Percentiles rank a stretch among this genome's conserved stretches.
phyloP scores from a whole-genome alignment of 1,284 basidiomycete species.

The Crucibulum cyathiforme region DNA sequence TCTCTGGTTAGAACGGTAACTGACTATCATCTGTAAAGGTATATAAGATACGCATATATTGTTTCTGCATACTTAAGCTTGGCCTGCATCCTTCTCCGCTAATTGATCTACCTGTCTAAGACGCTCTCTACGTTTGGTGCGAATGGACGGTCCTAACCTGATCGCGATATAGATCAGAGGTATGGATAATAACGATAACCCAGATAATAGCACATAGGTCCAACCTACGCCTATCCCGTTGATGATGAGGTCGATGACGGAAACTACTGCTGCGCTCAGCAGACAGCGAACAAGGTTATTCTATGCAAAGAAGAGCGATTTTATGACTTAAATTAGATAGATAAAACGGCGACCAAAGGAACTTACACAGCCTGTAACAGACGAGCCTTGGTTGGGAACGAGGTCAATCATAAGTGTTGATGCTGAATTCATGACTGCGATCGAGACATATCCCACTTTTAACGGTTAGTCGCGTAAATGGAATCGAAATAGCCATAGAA shows the following conservation, averaged over 20 bases:
- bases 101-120: neutral
- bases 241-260: conserved; percentile 52
- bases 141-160: conserved; percentile 44
- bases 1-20: too few relatives aligned
- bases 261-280: conserved; percentile 52
- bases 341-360: neutral
- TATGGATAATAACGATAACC: conserved; percentile 41
- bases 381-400: conserved; percentile 41
- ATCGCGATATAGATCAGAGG: conserved; percentile 47
- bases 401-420: conserved; percentile 51
- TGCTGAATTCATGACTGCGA: conserved; percentile 38
- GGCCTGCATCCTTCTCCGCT: neutral
- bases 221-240: conserved; percentile 52
- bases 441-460: conserved; percentile 55
- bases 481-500: conserved; percentile 1
- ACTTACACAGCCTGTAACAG: conserved; percentile 35
- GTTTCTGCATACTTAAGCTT: too few relatives aligned
- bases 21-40: too few relatives aligned
- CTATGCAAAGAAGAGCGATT: conserved; percentile 23
- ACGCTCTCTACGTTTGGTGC: conserved; percentile 26
- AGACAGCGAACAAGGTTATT: conserved; percentile 60
- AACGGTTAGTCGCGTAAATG: conserved; percentile 11
- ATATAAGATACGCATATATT: too few relatives aligned
- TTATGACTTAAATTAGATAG: neutral
- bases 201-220: conserved; percentile 53